These are phyloP conservation scores for Chloranthus sessilifolius DNA, from an alignment of 164 flowering plant species.

Conservation along the genomic window DNA sequence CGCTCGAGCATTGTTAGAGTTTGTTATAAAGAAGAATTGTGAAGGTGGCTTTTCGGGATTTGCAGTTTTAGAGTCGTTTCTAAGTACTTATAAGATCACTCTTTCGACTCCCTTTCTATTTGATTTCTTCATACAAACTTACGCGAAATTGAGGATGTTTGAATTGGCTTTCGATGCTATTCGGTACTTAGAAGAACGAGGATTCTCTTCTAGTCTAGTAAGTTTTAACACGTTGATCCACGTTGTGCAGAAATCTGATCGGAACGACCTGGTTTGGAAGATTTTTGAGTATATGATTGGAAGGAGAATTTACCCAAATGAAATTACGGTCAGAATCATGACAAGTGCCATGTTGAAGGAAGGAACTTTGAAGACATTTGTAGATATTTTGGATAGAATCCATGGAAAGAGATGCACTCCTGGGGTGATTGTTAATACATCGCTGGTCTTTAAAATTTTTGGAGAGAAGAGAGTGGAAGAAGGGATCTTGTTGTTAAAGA, in stretches of 20 bases:
- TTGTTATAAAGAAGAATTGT: constrained; percentile 26
- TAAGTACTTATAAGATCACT: constrained; percentile 34
- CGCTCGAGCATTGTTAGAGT: constrained; percentile 58
- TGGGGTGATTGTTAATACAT: constrained; percentile 54
- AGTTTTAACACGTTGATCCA: constrained; percentile 64
- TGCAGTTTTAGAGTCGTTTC: constrained; percentile 35
- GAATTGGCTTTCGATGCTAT: constrained; percentile 50
- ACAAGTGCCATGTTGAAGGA: constrained; percentile 62
- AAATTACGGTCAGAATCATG: constrained; percentile 43
- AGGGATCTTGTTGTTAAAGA: constrained; percentile 54
- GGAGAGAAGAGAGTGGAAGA: constrained; percentile 55
- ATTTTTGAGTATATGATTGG: constrained; percentile 68
- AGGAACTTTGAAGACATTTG: constrained; percentile 51
- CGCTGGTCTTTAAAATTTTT: constrained; percentile 47
- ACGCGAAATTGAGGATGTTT: constrained; percentile 60
- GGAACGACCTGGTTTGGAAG: constrained; percentile 44
- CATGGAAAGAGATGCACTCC: constrained; percentile 65
- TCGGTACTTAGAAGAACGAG: constrained; percentile 42
- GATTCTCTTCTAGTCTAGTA: constrained; percentile 43
- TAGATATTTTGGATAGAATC: constrained; percentile 53
- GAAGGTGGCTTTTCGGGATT: constrained; percentile 16
- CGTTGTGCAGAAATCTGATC: constrained; percentile 49
- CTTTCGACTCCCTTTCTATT: constrained; percentile 50
- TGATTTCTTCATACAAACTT: constrained; percentile 66
- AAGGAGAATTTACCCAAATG: constrained; percentile 61